Conservation (phyloP, 176 grass and related monocot genomes). For the Zea luxurians region DNA sequence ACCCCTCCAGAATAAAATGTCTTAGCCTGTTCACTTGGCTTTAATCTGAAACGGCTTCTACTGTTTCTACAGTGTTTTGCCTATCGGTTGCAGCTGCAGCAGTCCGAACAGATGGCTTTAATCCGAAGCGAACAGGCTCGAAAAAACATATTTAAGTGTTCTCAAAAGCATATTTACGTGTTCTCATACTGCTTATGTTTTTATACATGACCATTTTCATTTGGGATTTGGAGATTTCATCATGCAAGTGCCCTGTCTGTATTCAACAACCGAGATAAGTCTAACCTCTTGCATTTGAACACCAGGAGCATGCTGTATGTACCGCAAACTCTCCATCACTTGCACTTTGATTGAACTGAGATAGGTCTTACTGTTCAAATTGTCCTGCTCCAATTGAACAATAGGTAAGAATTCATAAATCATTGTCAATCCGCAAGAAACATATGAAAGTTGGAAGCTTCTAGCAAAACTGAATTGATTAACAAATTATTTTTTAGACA, state of each 20-base stretch:
- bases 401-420: constrained; percentile 23
- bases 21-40: neutral
- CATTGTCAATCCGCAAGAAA: constrained; percentile 18
- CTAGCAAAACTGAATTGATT: neutral
- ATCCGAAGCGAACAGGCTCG: too few relatives aligned
- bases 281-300: constrained; percentile 99
- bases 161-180: neutral
- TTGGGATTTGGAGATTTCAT: neutral
- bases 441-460: constrained; percentile 3
- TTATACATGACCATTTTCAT: neutral
- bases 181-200: neutral
- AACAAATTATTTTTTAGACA: neutral
- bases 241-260: constrained; percentile 4
- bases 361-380: constrained; percentile 94
- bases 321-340: constrained; percentile 84
- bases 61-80: too few relatives aligned
- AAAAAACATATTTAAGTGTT: too few relatives aligned
- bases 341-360: constrained; percentile 92
- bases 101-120: too few relatives aligned
- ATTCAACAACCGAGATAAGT: constrained; percentile 18
- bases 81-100: too few relatives aligned
- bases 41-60: too few relatives aligned
- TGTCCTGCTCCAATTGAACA: constrained; percentile 64
- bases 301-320: constrained; percentile 91
- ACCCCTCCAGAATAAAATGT: neutral